Evolutionary conservation across 352 stramenopile species (phyloP), one percentile per base, ranked within the genome.

Genomic region (Phytophthora pinifolia): DNA sequence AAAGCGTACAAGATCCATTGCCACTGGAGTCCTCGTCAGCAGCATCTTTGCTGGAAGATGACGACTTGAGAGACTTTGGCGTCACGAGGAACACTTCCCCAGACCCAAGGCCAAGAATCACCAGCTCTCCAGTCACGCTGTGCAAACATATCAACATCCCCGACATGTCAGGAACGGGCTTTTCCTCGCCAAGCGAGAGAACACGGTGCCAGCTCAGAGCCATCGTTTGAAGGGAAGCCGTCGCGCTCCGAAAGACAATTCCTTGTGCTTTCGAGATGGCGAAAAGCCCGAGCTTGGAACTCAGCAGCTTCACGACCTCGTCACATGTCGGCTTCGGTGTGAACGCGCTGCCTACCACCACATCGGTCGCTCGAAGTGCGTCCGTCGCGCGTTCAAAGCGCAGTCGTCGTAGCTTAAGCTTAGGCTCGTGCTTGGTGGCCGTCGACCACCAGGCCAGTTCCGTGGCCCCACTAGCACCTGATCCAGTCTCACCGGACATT

Each of bases 381-480:
- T 71, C 83, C 17, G 72, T 71, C 32, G 83, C 74, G 6, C 80
- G 66, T 38, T 85, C 83, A 59, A 88, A 92, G 52, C 79, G 74
- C 44, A 95, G 43, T 59, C 80, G 74, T 41, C 86, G 82, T 18
- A 86, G 54, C 30, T 80, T 88, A 9, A 95, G 56, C 50, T 78
- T 83, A 3, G 77, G 79, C 15, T 85, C 72, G 10, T 77, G 50
- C 38, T 86, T 84, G 31, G 66, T 67, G 34, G 88, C 80, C 7
- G 70, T 76, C 9, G 79, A 89, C 83, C 79, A 92, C 83, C 83
- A 95, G 38, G 71, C 74, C 18, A 95, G 65, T 46, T 93, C 83
- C 18, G 65, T 70, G 43, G 59, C 62, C 10, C 77, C 69, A 39
- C 56, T 72, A 29, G 52, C 58, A 10, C 44, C 30, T 12, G 41